Evolutionary conservation across 768 basidiomycete species (phyloP).

Genomic region (Tulasnella calospora): DNA sequence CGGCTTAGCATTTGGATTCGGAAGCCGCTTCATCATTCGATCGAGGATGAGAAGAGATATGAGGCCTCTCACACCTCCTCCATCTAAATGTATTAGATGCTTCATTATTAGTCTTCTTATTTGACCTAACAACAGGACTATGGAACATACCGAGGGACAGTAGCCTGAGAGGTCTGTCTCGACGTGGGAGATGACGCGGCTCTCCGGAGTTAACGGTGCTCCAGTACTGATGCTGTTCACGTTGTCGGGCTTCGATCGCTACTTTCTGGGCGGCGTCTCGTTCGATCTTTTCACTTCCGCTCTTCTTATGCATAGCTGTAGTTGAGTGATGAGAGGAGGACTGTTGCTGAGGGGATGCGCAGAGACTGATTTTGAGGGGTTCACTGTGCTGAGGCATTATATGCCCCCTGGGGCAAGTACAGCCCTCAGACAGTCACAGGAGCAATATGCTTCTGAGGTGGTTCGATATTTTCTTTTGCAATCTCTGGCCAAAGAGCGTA

Average conservation of each 20-base stretch:
- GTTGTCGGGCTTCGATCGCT: neutral
- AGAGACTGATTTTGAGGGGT: too few relatives aligned
- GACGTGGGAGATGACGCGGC: neutral
- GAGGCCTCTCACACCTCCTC: conserved; percentile 2
- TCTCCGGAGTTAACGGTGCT: neutral
- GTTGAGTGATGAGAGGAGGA: too few relatives aligned
- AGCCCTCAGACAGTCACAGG: too few relatives aligned
- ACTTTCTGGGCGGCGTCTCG: neutral
- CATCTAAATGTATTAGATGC: neutral
- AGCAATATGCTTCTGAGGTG: too few relatives aligned
- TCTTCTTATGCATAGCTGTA: too few relatives aligned
- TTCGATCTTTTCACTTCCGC: too few relatives aligned
- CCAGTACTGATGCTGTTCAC: neutral
- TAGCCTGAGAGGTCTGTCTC: neutral
- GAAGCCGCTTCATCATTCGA: neutral
- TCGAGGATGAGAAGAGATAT: neutral
- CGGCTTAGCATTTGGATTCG: neutral
- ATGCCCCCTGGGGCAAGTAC: too few relatives aligned
- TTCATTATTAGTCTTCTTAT: neutral
- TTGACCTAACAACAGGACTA: neutral
- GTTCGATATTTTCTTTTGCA: too few relatives aligned
- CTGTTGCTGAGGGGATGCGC: too few relatives aligned
- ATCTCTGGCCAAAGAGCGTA: too few relatives aligned
- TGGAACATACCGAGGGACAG: neutral
- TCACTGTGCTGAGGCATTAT: too few relatives aligned